phyloP scores from a whole-genome alignment of 768 basidiomycete genomes.

The Rubroboletus satanas region DNA sequence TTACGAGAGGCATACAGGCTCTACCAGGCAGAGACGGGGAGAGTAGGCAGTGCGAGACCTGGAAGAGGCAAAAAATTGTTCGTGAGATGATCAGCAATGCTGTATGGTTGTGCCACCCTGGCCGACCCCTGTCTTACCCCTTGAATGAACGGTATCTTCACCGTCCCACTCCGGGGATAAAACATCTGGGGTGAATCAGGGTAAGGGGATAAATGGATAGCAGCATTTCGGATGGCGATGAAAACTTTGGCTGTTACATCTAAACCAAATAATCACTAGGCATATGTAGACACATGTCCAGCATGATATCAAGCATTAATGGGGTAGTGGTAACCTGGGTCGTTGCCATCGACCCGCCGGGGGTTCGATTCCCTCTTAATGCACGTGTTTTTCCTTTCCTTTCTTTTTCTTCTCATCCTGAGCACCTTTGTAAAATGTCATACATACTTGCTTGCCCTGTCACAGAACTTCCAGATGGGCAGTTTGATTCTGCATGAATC shows the following conservation, averaged over 20 bases:
- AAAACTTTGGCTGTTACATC: too few species aligned
- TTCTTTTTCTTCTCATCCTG: not conserved
- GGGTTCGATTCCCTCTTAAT: constrained; percentile 67
- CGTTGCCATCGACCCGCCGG: constrained; percentile 80
- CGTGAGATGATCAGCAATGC: constrained; percentile 41
- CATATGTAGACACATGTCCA: too few species aligned
- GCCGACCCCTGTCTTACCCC: not conserved
- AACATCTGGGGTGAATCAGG: too few species aligned
- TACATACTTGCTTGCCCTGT: too few species aligned
- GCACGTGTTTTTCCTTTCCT: not conserved
- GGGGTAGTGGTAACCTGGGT: constrained; percentile 67
- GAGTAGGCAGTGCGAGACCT: constrained; percentile 74
- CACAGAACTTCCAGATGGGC: too few species aligned
- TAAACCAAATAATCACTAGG: too few species aligned
- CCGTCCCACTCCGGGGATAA: not conserved
- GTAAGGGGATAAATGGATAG: not conserved
- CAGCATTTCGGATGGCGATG: too few species aligned
- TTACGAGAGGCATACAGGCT: constrained; percentile 83
- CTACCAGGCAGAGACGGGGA: constrained; percentile 79
- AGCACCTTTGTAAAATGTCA: not conserved
- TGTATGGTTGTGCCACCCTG: not conserved
- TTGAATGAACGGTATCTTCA: not conserved
- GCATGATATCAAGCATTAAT: constrained; percentile 32
- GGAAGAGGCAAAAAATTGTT: constrained; percentile 70
- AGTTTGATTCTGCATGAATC: not conserved